Evolutionary conservation across 495 filamentous ascomycete species (phyloP).

Genomic region (Xylaria cubensis): DNA sequence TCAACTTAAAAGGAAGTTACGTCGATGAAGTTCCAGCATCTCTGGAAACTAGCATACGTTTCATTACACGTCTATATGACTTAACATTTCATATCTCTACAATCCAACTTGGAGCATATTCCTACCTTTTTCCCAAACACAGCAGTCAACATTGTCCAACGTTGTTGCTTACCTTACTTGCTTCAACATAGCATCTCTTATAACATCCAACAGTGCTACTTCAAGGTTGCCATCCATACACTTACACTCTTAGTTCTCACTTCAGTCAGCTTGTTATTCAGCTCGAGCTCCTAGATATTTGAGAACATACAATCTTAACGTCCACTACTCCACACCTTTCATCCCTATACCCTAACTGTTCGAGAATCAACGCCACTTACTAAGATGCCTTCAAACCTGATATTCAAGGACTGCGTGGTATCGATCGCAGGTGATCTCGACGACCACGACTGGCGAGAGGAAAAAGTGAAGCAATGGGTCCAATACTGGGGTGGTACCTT

Average conservation of each 20-base stretch:
- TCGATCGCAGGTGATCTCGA: conserved; percentile 40
- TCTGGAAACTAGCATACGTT: not conserved
- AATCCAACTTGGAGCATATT: not conserved
- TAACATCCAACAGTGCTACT: not conserved
- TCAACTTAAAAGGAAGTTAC: not conserved
- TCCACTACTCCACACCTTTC: not conserved
- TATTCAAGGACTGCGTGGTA: conserved; percentile 41
- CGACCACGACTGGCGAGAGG: conserved; percentile 36
- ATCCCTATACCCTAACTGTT: not conserved
- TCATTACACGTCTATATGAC: not conserved
- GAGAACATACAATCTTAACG: not conserved
- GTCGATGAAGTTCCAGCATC: not conserved
- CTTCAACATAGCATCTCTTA: not conserved
- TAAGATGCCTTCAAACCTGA: conserved; percentile 25
- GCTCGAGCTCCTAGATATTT: not conserved
- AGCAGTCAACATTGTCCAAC: not conserved
- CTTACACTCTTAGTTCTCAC: not conserved
- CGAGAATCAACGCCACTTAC: not conserved
- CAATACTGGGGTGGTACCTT: conserved; percentile 37
- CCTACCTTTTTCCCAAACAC: not conserved
- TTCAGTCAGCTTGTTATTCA: not conserved
- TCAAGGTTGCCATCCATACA: not conserved
- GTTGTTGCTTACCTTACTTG: not conserved
- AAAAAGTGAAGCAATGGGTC: conserved; percentile 45
- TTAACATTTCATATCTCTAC: not conserved